These are phyloP conservation scores for Talaromyces adpressus DNA, from an alignment of 495 filamentous ascomycete genomes.

Conservation along the genomic window DNA sequence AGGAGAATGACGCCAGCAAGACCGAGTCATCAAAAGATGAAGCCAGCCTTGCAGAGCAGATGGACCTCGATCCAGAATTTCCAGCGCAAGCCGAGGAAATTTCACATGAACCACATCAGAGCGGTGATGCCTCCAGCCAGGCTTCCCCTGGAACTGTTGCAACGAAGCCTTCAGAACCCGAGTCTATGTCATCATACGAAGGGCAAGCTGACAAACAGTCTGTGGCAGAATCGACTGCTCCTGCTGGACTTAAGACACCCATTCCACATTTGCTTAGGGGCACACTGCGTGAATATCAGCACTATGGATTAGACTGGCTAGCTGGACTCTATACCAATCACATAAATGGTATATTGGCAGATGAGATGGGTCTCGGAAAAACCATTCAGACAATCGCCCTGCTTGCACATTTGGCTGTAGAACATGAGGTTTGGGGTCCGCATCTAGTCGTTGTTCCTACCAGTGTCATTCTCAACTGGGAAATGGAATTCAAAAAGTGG, in stretches of 20 bases:
- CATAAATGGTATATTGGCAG: slow-evolving; percentile 96
- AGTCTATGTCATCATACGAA: slow-evolving; percentile 57
- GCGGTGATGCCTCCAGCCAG: slow-evolving; percentile 33
- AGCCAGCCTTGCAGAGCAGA: background rate
- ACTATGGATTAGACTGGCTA: slow-evolving; percentile 94
- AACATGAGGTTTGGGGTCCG: slow-evolving; percentile 90
- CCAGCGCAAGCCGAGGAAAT: slow-evolving; percentile 3
- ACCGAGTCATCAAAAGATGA: background rate
- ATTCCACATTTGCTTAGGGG: slow-evolving; percentile 87
- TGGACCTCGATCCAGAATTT: background rate
- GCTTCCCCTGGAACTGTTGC: slow-evolving; percentile 54
- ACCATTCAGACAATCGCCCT: slow-evolving; percentile 98
- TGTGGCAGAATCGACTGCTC: slow-evolving; percentile 24
- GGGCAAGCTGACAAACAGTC: slow-evolving; percentile 27
- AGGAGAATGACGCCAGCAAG: background rate
- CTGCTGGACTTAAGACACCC: slow-evolving; percentile 55
- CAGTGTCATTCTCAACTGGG: slow-evolving; percentile 99
- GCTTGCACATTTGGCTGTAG: slow-evolving; percentile 84
- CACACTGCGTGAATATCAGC: slow-evolving; percentile 92
- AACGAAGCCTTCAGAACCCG: slow-evolving; percentile 61
- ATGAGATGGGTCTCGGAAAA: slow-evolving; percentile 99
- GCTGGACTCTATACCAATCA: slow-evolving; percentile 84
- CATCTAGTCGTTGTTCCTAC: slow-evolving; percentile 96
- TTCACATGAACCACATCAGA: slow-evolving; percentile 19
- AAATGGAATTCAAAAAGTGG: slow-evolving; percentile 99